Base-by-base conservation (phyloP, 352 stramenopile species). In the Elongisporangium anandrum region DNA sequence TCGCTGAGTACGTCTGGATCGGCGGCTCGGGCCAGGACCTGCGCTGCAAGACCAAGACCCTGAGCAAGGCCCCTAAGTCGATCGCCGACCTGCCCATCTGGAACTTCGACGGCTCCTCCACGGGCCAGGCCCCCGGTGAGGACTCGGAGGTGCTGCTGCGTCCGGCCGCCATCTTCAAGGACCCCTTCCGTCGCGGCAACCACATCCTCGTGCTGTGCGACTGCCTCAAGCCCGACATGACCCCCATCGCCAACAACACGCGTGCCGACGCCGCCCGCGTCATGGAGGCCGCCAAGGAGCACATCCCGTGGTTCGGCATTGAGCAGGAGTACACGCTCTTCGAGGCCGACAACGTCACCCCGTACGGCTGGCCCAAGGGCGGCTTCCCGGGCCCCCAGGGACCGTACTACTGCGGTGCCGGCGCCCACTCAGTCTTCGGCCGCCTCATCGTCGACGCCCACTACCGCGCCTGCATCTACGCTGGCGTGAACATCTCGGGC, bases 21-120 rank as follows among this genome's bases (percentile, higher is more conserved):
- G 95, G 97, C 77, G 93, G 91, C 62, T 93, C 82, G 50, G 92
- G 92, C 65, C 85, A 97, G 65, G 90, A 94, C 68, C 69, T 93
- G 59, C 90, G 93, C 52, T 97, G 90, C 75, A 98, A 98, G 88
- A 98, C 92, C 61, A 92, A 96, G 60, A 98, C 94, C 50, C 75
- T 98, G 52, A 81, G 75, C 60, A 78, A 86, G 65, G 29, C 71
- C 10, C 80, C 90, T 22, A 77, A 68, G 57, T 79, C 73, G 48
- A 52, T 98, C 7, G 83, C 80, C 2, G 85, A 90, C 19, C 77
- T 98, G 50, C 96, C 97, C 8, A 84, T 97, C 48, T 99, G 97
- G 97, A 99, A 99, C 82, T 99, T 98, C 69, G 97, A 99, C 65
- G 97, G 97, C 56, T 98, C 88, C 26, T 98, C 91, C 50, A 99